Base-by-base conservation (phyloP, 1,284 basidiomycete genomes). In the Trichosporon sp. region DNA sequence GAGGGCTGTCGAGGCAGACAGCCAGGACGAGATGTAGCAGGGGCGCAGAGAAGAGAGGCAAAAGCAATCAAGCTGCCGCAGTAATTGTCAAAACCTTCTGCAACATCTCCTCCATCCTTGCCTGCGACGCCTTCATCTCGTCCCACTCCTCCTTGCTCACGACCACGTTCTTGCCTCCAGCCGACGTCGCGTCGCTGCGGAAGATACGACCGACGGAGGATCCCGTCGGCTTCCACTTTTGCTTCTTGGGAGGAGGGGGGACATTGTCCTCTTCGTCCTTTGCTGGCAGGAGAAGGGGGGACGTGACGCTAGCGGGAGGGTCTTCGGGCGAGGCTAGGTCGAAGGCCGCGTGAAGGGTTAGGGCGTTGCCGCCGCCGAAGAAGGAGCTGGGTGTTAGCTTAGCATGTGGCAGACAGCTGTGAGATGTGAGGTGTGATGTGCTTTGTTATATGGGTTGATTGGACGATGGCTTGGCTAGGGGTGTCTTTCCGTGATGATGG, bases 321-420 rank as follows among this genome's bases (percentile, higher is more conserved):
- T 60, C 68, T 44, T 19, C 52, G 32, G 73, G 70, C 0, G 75
- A 75, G 9, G 66, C 70, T 3, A 73, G 69, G 63, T 80, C 76
- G 59, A 80, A 80, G 10, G 78, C 76, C 1, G 77, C 75, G 21
- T 69, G 68, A 29, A 80, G 76, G 44, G 77, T 70, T 10, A 67
- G 63, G 63, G 77, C 76, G 16, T 74, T 71, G 25, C 73, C 75
- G 9, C 73, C 72, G 13, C 76, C 78, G 6, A 78, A 69, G 21
- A 78, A 76, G 6, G 75, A 76, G 61, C 27, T 57, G 27, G 13
- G 21, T 27, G 56, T 66, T 52, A 68, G 57, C 40, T 2, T 2
- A n/a, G n/a, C n/a, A n/a, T n/a, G n/a, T n/a, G n/a, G n/a, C n/a
- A n/a, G n/a, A n/a, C n/a, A n/a, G n/a, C n/a, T n/a, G n/a, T n/a